Evolutionary conservation across 2,329 filamentous ascomycete genomes (phyloP).

Genomic region (Fusarium pilosicola): DNA sequence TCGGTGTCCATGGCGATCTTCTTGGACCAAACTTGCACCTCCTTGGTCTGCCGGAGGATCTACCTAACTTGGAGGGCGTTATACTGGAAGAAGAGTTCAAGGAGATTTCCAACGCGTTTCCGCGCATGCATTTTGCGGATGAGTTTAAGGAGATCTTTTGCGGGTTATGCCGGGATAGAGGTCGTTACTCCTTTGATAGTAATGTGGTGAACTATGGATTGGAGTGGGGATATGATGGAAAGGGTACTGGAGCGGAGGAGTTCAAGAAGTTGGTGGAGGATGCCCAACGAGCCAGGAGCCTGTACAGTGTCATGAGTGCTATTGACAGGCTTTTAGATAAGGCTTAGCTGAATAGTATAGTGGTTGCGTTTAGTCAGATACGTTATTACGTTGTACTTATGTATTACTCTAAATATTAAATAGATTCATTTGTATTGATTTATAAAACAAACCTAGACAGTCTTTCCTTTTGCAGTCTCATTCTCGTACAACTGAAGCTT

Average conservation of each 20-base stretch:
- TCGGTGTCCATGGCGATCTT: neutral
- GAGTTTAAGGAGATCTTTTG: neutral
- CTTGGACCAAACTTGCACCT: neutral
- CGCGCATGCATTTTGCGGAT: neutral
- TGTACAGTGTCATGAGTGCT: neutral
- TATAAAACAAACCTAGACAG: fast-evolving
- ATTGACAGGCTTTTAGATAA: neutral
- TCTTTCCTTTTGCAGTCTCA: fast-evolving
- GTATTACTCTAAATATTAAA: fast-evolving
- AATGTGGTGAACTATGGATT: neutral
- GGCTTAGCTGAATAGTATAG: fast-evolving
- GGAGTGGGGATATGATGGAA: neutral
- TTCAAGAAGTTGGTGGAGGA: neutral
- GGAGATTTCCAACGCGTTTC: neutral
- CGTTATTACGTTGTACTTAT: fast-evolving
- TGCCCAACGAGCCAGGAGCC: fast-evolving
- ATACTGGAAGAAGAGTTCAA: neutral
- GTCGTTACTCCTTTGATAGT: neutral
- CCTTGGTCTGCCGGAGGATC: neutral
- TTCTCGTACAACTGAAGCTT: neutral
- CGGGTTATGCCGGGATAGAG: neutral
- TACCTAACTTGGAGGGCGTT: fast-evolving
- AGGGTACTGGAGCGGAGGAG: neutral
- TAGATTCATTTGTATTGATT: fast-evolving
- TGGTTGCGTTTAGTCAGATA: fast-evolving